These are phyloP conservation scores for Leccinum solheimii DNA, from an alignment of 1,284 basidiomycete genomes.

Conservation along the genomic window DNA sequence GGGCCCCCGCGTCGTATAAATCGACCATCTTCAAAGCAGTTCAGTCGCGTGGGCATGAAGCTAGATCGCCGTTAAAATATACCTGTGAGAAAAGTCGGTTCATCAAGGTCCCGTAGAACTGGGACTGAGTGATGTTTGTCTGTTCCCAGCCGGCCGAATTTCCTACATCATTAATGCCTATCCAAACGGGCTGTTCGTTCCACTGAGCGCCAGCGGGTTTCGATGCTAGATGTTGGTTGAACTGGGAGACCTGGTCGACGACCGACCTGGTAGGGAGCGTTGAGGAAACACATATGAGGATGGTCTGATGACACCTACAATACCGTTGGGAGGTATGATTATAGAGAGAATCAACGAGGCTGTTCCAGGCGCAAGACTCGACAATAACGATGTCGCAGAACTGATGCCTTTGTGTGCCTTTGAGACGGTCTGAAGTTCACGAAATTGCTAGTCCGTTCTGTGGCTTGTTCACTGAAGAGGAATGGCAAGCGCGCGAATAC, in stretches of 20 bases:
- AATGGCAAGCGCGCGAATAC: constrained; percentile 70
- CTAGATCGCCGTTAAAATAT: background rate
- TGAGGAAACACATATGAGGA: background rate
- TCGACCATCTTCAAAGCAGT: constrained; percentile 46
- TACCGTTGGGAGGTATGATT: constrained; percentile 59
- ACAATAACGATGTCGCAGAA: constrained; percentile 53
- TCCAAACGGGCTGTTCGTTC: constrained; percentile 49
- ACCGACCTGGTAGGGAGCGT: constrained; percentile 41
- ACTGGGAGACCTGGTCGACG: constrained; percentile 62
- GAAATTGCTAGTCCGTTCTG: constrained; percentile 69
- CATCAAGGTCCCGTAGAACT: constrained; percentile 55
- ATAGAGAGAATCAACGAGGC: constrained; percentile 59
- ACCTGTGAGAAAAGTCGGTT: constrained; percentile 58
- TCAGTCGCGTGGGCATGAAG: constrained; percentile 55
- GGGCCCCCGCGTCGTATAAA: constrained; percentile 54
- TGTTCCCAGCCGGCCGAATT: constrained; percentile 52
- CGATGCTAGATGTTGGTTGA: constrained; percentile 50
- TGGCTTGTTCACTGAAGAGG: constrained; percentile 56
- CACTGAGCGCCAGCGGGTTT: constrained; percentile 54
- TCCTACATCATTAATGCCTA: constrained; percentile 66
- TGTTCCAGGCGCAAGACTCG: constrained; percentile 64
- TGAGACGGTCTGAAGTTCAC: constrained; percentile 57
- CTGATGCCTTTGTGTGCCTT: constrained; percentile 81
- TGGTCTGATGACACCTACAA: background rate
- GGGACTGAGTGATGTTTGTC: constrained; percentile 48